Evolutionary conservation across 2,329 filamentous ascomycete genomes (phyloP), one percentile per base, ranked within the genome.

Genomic region (Westerdykella aurantiaca): DNA sequence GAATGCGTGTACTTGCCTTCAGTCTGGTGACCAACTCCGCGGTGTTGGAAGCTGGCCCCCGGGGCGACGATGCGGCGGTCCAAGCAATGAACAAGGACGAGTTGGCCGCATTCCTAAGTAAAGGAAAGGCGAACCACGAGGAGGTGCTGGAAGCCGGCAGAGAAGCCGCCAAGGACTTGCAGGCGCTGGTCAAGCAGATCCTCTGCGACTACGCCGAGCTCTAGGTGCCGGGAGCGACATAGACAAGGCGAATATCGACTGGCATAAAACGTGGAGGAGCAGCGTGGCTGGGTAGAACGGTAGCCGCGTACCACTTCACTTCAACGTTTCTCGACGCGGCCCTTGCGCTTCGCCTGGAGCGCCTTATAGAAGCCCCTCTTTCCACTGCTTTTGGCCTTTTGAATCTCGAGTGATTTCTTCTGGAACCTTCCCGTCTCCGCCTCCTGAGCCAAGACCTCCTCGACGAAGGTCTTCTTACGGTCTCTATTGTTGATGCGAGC

Each of bases 311-410:
- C 11, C 7, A 12, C 25, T 29, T 29, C 7, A 6, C 33, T 31
- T 68, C 64, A 67, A 46, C 63, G 57, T 46, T 67, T 68, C 38
- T 54, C 49, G 22, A 66, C 52, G 37, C 57, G 58, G 41, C 63
- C 57, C 38, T 66, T 72, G 49, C 80, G 71, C 65, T 80, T 77
- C 39, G 73, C 73, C 61, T 86, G 80, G 53, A 95, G 68, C 44
- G 83, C 84, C 63, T 91, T 91, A 74, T 96, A 97, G 58, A 87
- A 85, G 0, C 79, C 82, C 70, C 91, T 96, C 73, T 88, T 94
- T 41, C 93, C 93, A 57, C 87, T 95, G 18, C 78, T 80, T 70
- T 95, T 97, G 49, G 78, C 77, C 40, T 76, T 76, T 64, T 96
- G 89, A 39, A 97, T 88, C 45, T 91, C 83, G 44, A 80, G 77